These are phyloP conservation scores for Senna siamea DNA, from an alignment of 306 rosid genomes.

Conservation along the genomic window DNA sequence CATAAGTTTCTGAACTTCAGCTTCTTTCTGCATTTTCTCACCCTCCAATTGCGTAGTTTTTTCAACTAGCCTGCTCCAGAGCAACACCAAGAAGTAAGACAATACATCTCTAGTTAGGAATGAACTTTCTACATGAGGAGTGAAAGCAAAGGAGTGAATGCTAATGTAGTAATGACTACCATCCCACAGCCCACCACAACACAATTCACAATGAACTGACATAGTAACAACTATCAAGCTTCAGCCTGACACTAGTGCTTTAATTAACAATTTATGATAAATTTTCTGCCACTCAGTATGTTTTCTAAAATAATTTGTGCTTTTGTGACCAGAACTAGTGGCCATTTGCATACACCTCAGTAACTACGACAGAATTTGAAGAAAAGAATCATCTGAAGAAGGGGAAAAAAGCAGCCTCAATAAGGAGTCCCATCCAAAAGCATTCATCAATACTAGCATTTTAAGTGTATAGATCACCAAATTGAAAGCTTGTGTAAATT, in stretches of 20 bases:
- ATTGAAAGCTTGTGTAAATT: neutral
- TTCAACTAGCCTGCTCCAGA: conserved; percentile 74
- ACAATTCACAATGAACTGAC: neutral
- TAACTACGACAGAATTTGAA: neutral
- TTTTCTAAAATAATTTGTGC: neutral
- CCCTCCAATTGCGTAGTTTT: conserved; percentile 95
- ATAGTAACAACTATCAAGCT: neutral
- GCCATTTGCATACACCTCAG: neutral
- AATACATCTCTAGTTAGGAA: conserved; percentile 4
- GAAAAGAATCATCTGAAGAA: neutral
- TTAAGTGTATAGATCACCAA: neutral
- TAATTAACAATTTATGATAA: neutral
- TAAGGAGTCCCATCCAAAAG: conserved; percentile 4
- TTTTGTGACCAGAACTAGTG: neutral
- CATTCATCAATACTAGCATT: conserved; percentile 8
- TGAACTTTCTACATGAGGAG: neutral
- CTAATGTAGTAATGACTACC: neutral
- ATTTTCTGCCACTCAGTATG: neutral
- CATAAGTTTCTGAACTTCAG: conserved; percentile 96
- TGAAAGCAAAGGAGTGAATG: conserved; percentile 12
- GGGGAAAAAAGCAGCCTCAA: neutral
- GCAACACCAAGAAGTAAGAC: conserved; percentile 34
- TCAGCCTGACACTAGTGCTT: conserved; percentile 9
- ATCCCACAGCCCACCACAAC: neutral
- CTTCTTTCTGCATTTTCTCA: conserved; percentile 95